These are phyloP conservation scores for Geranium rotundifolium DNA, from an alignment of 345 rosid genomes.

Conservation along the genomic window DNA sequence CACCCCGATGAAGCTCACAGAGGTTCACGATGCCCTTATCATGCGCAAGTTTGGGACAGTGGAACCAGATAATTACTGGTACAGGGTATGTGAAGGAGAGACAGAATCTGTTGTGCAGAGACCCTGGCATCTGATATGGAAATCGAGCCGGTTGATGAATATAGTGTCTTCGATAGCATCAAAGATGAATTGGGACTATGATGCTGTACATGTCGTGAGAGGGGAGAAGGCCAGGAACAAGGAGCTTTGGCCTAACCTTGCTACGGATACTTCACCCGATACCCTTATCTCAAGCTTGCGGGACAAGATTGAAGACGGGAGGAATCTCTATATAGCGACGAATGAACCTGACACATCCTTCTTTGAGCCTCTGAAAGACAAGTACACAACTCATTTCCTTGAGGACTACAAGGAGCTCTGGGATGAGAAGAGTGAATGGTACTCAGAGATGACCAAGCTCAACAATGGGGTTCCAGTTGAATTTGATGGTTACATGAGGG, in stretches of 20 bases:
- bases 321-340: slow-evolving; percentile 70
- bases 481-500: slow-evolving; percentile 91
- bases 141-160: slow-evolving; percentile 84
- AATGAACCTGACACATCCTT: slow-evolving; percentile 59
- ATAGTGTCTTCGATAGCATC: slow-evolving; percentile 63
- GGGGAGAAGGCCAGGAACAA: slow-evolving; percentile 74
- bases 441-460: slow-evolving; percentile 73
- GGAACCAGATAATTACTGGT: slow-evolving; percentile 94
- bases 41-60: slow-evolving; percentile 88
- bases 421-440: slow-evolving; percentile 86
- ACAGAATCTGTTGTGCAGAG: slow-evolving; percentile 62
- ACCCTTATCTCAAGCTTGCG: slow-evolving; percentile 52
- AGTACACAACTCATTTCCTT: slow-evolving; percentile 74
- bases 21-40: slow-evolving; percentile 58
- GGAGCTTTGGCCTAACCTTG: slow-evolving; percentile 89
- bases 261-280: slow-evolving; percentile 54
- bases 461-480: slow-evolving; percentile 72
- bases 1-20: slow-evolving; percentile 66
- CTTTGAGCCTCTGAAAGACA: slow-evolving; percentile 71
- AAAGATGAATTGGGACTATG: slow-evolving; percentile 86
- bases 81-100: slow-evolving; percentile 88
- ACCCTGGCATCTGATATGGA: slow-evolving; percentile 91
- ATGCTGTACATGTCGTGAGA: slow-evolving; percentile 69
- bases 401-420: slow-evolving; percentile 74
- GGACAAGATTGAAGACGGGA: slow-evolving; percentile 69